phyloP scores from a whole-genome alignment of 1,284 basidiomycete genomes.

The Moniliella sp. region DNA sequence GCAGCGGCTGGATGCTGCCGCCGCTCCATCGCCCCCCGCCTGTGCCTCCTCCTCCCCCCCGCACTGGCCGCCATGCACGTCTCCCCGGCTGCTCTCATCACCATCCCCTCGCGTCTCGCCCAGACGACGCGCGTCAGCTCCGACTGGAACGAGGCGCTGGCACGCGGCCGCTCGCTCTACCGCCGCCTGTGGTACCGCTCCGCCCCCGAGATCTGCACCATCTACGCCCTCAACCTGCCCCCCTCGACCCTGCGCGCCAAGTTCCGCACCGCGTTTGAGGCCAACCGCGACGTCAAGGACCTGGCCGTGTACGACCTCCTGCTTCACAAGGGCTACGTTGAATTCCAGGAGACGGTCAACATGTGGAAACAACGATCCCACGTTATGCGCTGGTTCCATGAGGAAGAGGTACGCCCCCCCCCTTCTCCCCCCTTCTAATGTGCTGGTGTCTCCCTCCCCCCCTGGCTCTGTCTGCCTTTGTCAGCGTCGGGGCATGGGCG shows the following conservation, averaged over 20 bases:
- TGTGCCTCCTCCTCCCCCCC: too few relatives aligned
- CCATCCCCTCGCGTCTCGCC: conserved; percentile 52
- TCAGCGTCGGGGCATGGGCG: background rate
- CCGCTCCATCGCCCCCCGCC: too few relatives aligned
- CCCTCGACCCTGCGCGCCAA: conserved; percentile 60
- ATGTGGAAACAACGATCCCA: conserved; percentile 57
- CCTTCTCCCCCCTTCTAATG: background rate
- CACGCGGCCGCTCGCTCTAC: conserved; percentile 57
- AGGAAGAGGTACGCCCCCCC: conserved; percentile 37
- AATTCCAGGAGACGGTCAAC: conserved; percentile 81
- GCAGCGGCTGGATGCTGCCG: too few relatives aligned
- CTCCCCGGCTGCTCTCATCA: too few relatives aligned
- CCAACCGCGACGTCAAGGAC: conserved; percentile 62
- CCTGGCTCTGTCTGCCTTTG: too few relatives aligned
- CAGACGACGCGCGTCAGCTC: conserved; percentile 40
- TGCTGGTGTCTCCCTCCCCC: too few relatives aligned
- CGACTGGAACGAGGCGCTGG: conserved; percentile 48
- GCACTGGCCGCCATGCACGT: too few relatives aligned
- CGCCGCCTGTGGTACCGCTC: conserved; percentile 76
- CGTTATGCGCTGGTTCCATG: conserved; percentile 35
- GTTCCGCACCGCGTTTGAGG: conserved; percentile 70
- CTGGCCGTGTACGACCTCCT: conserved; percentile 64
- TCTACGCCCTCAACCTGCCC: conserved; percentile 66
- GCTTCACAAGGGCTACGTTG: conserved; percentile 61
- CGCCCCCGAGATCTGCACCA: conserved; percentile 58